Evolutionary conservation across 768 basidiomycete genomes (phyloP).

Genomic region (Gautieria morchelliformis): DNA sequence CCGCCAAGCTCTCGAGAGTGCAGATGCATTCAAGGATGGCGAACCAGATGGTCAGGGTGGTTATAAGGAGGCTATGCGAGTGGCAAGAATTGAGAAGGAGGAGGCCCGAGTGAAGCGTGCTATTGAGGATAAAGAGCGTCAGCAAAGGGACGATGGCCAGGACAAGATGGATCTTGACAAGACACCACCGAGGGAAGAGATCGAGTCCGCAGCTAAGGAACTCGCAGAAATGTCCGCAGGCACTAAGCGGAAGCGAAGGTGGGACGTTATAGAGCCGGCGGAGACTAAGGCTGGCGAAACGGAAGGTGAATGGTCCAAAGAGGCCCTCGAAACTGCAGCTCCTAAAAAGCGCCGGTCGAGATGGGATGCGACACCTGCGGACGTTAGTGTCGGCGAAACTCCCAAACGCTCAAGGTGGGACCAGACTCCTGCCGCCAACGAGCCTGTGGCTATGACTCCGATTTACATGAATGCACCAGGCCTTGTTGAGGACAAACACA

Average conservation of each 20-base stretch:
- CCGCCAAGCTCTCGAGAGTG: slow-evolving; percentile 72
- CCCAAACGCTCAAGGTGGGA: slow-evolving; percentile 96
- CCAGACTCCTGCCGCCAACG: slow-evolving; percentile 66
- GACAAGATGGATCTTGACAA: slow-evolving; percentile 84
- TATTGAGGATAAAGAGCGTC: slow-evolving; percentile 83
- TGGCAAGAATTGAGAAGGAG: slow-evolving; percentile 86
- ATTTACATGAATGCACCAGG: slow-evolving; percentile 84
- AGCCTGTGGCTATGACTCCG: slow-evolving; percentile 47
- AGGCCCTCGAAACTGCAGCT: slow-evolving; percentile 61
- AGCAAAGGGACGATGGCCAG: slow-evolving; percentile 58
- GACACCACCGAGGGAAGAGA: slow-evolving; percentile 78
- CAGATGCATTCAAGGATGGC: slow-evolving; percentile 62
- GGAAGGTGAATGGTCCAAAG: slow-evolving; percentile 67
- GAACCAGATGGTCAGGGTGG: slow-evolving; percentile 72
- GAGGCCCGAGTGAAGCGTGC: slow-evolving; percentile 74
- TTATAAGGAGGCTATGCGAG: slow-evolving; percentile 94
- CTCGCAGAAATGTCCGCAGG: slow-evolving; percentile 43
- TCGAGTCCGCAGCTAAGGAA: slow-evolving; percentile 64
- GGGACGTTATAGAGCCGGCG: slow-evolving; percentile 46
- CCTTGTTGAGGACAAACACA: slow-evolving; percentile 88
- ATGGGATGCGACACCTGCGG: slow-evolving; percentile 91
- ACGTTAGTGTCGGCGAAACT: slow-evolving; percentile 46
- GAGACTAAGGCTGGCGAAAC: slow-evolving; percentile 45
- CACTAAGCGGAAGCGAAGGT: slow-evolving; percentile 66
- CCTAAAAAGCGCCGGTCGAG: slow-evolving; percentile 90